Evolutionary conservation across 352 stramenopile genomes (phyloP).

Genomic region (Pythium graminicola): DNA sequence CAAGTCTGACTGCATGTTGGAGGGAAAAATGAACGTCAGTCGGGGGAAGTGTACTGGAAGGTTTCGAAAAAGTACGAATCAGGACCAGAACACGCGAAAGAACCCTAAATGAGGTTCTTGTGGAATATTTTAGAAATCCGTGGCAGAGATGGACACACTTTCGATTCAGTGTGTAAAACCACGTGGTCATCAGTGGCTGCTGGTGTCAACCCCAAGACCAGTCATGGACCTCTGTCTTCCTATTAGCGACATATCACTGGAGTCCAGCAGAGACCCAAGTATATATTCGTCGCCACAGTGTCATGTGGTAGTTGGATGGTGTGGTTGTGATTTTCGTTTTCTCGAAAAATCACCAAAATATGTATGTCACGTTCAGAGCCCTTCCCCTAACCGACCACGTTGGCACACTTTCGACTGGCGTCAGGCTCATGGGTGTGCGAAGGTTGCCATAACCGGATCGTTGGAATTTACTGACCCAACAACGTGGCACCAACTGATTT

Average conservation of each 20-base stretch:
- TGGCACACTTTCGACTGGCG: no score
- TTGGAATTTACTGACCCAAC: no score
- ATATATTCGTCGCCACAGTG: no score
- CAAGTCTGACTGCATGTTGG: slow-evolving; percentile 4
- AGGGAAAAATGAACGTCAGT: slow-evolving; percentile 11
- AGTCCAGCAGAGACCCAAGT: no score
- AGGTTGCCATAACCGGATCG: slow-evolving; percentile 13
- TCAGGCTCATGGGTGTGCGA: slow-evolving; percentile 12
- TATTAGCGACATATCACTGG: no score
- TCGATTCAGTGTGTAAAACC: no score
- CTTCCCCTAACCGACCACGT: no score
- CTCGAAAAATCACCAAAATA: neutral
- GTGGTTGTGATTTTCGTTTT: neutral
- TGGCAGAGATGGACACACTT: neutral
- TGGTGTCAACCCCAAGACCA: no score
- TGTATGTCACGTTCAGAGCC: no score
- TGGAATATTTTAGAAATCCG: neutral
- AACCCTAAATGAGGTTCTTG: neutral
- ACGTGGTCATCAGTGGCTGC: no score
- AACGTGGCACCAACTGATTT: neutral
- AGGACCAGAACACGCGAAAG: neutral
- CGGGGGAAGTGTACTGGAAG: neutral
- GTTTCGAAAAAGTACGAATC: slow-evolving; percentile 5
- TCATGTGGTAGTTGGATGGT: no score
- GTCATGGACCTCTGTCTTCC: no score